Base-by-base conservation (phyloP, 2,329 filamentous ascomycete species). In the Hawksworthiomyces lignivorus region DNA sequence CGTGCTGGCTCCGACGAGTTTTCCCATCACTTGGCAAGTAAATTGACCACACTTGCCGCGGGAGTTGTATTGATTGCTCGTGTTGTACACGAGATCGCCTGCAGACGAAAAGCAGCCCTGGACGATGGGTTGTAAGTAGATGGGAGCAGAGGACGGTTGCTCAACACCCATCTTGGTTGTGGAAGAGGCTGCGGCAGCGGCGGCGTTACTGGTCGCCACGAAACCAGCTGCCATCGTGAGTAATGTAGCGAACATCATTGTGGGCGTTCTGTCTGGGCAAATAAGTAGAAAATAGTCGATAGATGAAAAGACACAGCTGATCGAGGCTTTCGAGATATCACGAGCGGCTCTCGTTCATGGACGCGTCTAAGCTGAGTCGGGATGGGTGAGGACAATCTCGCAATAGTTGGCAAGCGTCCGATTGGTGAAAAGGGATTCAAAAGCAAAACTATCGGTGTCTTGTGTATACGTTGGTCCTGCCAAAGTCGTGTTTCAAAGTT, bases 1-100 rank as follows among this genome's bases (percentile, higher is more conserved):
- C 7, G 71, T 75, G 33, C 85, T 63, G 24, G 71, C 86, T 53
- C 81, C 76, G 7, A 87, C 82, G 1, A 70, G 51, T 24, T 60
- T 65, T 27, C 72, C 68, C 7, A 66, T 54, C 1, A 61, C 54
- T 3, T 61, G 55, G 53, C 73, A 77, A 2, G 52, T 38, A 0
- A 50, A 22, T 12, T 49, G 51, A 9, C 54, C 60, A 51, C 75
- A 79, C 11, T 50, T 46, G 41, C 70, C 71, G 11, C 62, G 63
- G 3, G 59, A 54, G 53, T 67, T 67, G 49, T 52, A 69, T 0
- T 51, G 12, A 14, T 51, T 46, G 0, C 33, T 50, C 1, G 41
- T 41, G 44, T 54, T 47, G 21, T 54, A 34, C 5, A 45, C 52
- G 35, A 69, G 58, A 33, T 67, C 63, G 44, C 68, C 70, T 1